Base-by-base conservation (phyloP, 129 eudicot genomes). In the Sambucus nigra region DNA sequence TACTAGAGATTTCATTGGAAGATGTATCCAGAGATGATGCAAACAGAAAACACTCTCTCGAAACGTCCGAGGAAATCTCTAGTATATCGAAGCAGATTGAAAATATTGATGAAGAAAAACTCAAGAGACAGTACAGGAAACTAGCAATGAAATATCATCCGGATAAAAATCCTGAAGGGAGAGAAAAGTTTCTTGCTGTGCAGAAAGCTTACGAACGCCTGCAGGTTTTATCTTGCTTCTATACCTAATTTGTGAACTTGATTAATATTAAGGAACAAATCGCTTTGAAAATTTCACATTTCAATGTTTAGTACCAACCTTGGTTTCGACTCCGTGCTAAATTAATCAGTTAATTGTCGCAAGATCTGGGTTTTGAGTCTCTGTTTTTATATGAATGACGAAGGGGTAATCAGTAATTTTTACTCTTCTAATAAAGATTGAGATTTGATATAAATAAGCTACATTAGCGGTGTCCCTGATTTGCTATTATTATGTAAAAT, bases 81-180 rank as follows among this genome's bases (percentile, higher is more conserved):
- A 81, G 69, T 72, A 61, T 85, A 64, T 75, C 94, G 17, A 91
- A 82, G 75, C 76, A 77, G 76, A 80, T 86, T 25, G 95, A 91
- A 63, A 82, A 91, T 57, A 86, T 91, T 55, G 99, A 91, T 75
- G 99, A 91, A 72, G 99, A 91, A 59, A 91, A 91, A 67, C 87
- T 91, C 24, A 91, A 91, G 68, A 74, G 99, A 32, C 99, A 91
- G 64, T 91, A 91, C 42, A 71, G 95, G 62, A 91, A 91, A 62
- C 88, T 91, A 64, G 99, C 99, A 47, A 91, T 91, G 86, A 85
- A 75, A 74, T 91, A 91, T 73, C 99, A 91, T 64, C 99, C 99
- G 2, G 99, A 91, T 68, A 91, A 91, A 77, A 91, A 91, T 74
- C 99, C 95, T 58, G 95, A 91, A 75, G 99, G 99, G 57, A 79